Conservation (phyloP, 176 grass and related monocot species). For the Saccharum spontaneum region DNA sequence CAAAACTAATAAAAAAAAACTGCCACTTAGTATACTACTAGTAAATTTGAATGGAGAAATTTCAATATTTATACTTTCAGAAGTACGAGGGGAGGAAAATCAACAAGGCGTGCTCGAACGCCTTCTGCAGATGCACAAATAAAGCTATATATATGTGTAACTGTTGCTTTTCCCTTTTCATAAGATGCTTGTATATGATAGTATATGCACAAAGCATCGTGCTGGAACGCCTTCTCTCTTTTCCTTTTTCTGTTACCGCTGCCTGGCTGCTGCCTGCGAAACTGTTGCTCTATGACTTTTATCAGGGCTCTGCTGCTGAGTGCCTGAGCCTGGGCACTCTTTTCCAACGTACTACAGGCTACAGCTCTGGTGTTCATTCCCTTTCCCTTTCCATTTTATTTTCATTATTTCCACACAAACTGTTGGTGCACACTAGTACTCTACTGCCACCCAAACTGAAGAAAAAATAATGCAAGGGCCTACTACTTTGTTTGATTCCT, state of each 20-base stretch:
- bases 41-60: neutral
- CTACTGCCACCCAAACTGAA: conserved; percentile 24
- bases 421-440: too few species aligned
- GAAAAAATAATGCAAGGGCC: conserved; percentile 25
- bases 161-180: neutral
- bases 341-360: conserved; percentile 45
- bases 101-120: conserved; percentile 19
- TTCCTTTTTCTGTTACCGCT: conserved; percentile 15
- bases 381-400: conserved; percentile 41
- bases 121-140: conserved; percentile 4
- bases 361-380: conserved; percentile 2
- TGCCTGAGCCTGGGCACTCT: conserved; percentile 28
- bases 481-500: conserved; percentile 43
- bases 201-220: too few species aligned
- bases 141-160: neutral
- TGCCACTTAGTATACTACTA: neutral
- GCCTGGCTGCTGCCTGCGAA: conserved; percentile 17
- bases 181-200: neutral
- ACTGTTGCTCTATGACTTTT: conserved; percentile 52
- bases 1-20: neutral
- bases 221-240: neutral
- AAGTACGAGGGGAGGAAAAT: neutral
- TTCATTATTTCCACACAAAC: neutral
- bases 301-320: conserved; percentile 47
- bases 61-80: neutral